Evolutionary conservation across 176 grass and related monocot genomes (phyloP).

Genomic region (Ampelocalamus luodianensis): DNA sequence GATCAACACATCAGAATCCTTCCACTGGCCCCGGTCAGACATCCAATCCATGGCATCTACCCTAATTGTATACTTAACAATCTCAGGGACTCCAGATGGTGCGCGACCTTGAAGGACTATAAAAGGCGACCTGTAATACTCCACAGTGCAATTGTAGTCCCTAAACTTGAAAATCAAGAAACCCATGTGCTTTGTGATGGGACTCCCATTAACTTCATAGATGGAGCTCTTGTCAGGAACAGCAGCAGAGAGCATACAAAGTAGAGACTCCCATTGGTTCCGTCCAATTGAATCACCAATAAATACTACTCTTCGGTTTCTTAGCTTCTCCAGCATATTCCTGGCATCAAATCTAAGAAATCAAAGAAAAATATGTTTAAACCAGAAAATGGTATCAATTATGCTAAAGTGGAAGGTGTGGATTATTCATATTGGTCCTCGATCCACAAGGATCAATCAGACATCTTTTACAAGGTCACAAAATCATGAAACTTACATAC

Average conservation of each 20-base stretch:
- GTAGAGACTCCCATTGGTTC: slow-evolving; percentile 93
- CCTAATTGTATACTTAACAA: slow-evolving; percentile 64
- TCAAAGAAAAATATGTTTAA: slow-evolving; percentile 16
- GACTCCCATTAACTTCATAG: slow-evolving; percentile 81
- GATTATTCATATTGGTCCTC: not conserved
- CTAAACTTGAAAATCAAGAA: slow-evolving; percentile 84
- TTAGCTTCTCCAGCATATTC: slow-evolving; percentile 66
- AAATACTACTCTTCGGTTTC: slow-evolving; percentile 73
- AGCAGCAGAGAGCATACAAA: slow-evolving; percentile 75
- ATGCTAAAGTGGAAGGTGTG: not conserved
- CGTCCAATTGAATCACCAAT: slow-evolving; percentile 89
- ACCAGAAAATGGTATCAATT: slow-evolving; percentile 12
- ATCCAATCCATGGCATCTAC: slow-evolving; percentile 87
- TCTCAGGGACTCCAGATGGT: slow-evolving; percentile 46
- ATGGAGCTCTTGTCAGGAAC: slow-evolving; percentile 65
- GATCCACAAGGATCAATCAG: not conserved
- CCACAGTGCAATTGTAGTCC: slow-evolving; percentile 90
- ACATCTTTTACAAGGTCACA: not conserved
- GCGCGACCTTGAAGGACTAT: slow-evolving; percentile 67
- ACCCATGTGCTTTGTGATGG: slow-evolving; percentile 90
- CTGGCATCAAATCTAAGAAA: slow-evolving; percentile 65
- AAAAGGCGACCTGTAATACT: slow-evolving; percentile 89
- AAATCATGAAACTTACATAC: not conserved
- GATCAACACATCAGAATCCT: slow-evolving; percentile 76
- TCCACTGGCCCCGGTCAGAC: slow-evolving; percentile 58